Evolutionary conservation across 2,329 filamentous ascomycete genomes (phyloP).

Genomic region (Leptographium wingfieldii): DNA sequence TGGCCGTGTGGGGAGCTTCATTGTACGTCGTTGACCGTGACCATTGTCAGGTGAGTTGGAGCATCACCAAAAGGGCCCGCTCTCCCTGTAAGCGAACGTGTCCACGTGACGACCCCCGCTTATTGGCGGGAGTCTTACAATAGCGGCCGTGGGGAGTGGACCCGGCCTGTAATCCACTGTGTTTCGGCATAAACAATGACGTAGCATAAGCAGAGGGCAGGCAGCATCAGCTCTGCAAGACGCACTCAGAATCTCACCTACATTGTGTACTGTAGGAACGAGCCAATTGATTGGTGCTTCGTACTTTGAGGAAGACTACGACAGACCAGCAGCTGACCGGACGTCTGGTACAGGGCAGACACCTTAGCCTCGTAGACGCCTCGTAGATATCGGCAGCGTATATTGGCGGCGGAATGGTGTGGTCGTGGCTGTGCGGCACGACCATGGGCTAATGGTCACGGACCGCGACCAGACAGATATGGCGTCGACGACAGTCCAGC

Average conservation of each 20-base stretch:
- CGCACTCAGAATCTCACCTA: too few species aligned
- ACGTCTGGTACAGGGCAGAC: conserved; percentile 5
- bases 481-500: conserved; percentile 20
- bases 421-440: conserved; percentile 37
- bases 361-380: background rate
- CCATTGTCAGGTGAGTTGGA: background rate
- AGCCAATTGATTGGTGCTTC: too few species aligned
- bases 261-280: too few species aligned
- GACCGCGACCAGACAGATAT: conserved; percentile 23
- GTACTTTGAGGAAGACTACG: too few species aligned
- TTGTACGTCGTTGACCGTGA: background rate
- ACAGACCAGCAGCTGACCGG: conserved; percentile 15
- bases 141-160: too few species aligned
- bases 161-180: too few species aligned
- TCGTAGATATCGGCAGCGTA: conserved; percentile 42
- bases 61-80: background rate
- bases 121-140: background rate
- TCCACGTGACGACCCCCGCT: background rate
- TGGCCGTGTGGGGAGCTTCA: conserved; percentile 18
- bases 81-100: background rate
- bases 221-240: too few species aligned
- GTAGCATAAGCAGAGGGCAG: too few species aligned
- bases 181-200: too few species aligned
- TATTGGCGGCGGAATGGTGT: conserved; percentile 40
- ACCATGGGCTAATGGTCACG: conserved; percentile 34